Base-by-base conservation (phyloP, 768 basidiomycete genomes). In the Tylopilus vinaceipallidus region DNA sequence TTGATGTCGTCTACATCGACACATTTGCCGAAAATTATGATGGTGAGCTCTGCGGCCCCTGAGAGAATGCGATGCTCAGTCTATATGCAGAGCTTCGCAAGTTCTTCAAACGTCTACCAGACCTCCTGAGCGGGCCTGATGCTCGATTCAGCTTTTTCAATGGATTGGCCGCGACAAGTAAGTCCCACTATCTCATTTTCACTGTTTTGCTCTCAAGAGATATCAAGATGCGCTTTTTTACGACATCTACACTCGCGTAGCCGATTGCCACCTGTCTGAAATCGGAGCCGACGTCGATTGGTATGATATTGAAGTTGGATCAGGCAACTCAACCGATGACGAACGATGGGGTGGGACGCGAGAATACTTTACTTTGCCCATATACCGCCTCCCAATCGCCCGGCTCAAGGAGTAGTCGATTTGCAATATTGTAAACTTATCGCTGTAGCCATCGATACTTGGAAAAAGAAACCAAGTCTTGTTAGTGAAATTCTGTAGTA, bases 131-230 rank as follows among this genome's bases (percentile, higher is more conserved):
- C 19, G 83, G 83, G 13, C 78, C 82, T n/a, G 74, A 83, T 13
- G 86, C 88, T n/a, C 75, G 82, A 14, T 90, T 95, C 64, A 87
- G 92, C 52, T 99, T 98, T 71, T 99, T 98, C 78, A 92, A 99
- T 62, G 97, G 97, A 12, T 79, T 99, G 9, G 97, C 91, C 14
- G 95, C 95, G 26, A 98, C 93, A 8, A 93, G 91, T 88, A 62
- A 65, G 86, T 72, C 20, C 22, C 3, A 30, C 34, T 42, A 32
- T 47, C 17, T 7, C 4, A 16, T 19, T 11, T 22, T n/a, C n/a
- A n/a, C 8, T 20, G 11, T 14, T 30, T 19, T 39, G 17, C 43
- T 50, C 42, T 54, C 39, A 34, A 7, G 19, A 22, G 29, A 42
- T 27, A 52, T 37, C n/a, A 60, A 95, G 93, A 95, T 71, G 75